Conservation (phyloP, 345 rosid species). For the Euphorbia tirucalli region DNA sequence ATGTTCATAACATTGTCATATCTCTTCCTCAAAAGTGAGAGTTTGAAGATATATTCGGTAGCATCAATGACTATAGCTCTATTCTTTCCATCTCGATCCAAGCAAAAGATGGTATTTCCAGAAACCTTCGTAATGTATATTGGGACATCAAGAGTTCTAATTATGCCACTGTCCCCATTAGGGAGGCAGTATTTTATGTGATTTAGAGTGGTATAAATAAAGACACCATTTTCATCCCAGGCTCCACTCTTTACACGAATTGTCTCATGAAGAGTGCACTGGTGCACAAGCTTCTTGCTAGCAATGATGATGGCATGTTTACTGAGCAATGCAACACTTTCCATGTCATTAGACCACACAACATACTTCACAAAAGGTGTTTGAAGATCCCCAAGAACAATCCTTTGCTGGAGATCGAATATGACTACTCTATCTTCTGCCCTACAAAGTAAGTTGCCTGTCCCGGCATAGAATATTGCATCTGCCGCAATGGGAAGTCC, state of each 20-base stretch:
- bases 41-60: constrained; percentile 85
- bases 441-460: constrained; percentile 79
- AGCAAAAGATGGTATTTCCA: constrained; percentile 61
- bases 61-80: constrained; percentile 66
- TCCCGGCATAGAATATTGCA: constrained; percentile 90
- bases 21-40: constrained; percentile 68
- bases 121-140: constrained; percentile 79
- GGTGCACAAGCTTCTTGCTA: constrained; percentile 75
- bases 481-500: constrained; percentile 68
- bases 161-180: constrained; percentile 87
- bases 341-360: constrained; percentile 95
- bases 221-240: constrained; percentile 94
- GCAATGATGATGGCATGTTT: constrained; percentile 86
- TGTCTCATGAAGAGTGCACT: constrained; percentile 89
- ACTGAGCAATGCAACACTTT: constrained; percentile 88
- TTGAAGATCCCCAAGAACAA: constrained; percentile 81
- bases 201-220: constrained; percentile 81
- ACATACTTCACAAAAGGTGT: constrained; percentile 76
- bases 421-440: constrained; percentile 81
- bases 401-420: constrained; percentile 86
- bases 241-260: constrained; percentile 94
- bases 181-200: constrained; percentile 95
- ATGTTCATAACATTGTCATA: constrained; percentile 93
- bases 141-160: constrained; percentile 78
- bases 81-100: constrained; percentile 90